phyloP scores from a whole-genome alignment of 2,329 filamentous ascomycete species.

The Ophiostoma montium region DNA sequence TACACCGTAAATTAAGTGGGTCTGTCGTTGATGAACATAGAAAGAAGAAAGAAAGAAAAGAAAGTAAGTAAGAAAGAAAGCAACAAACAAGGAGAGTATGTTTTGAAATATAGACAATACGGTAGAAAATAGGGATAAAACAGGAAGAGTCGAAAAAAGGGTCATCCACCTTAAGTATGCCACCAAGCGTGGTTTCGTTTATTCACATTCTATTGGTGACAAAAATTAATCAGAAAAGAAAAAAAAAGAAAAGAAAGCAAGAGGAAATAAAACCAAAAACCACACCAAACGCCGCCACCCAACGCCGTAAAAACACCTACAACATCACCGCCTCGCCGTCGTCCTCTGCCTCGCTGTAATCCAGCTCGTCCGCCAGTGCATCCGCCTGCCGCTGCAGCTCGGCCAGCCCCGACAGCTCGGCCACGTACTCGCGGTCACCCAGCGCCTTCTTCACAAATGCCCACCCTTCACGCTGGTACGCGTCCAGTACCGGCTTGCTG shows the following conservation, averaged over 20 bases:
- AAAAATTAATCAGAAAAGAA: too few species aligned
- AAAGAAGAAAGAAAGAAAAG: neutral
- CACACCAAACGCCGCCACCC: neutral
- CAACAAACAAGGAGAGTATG: too few species aligned
- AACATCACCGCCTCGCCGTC: slow-evolving; percentile 42
- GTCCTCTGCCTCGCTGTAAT: slow-evolving; percentile 46
- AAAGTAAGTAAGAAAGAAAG: neutral
- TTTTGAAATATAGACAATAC: too few species aligned
- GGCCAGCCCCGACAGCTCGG: slow-evolving; percentile 59
- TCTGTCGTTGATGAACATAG: neutral
- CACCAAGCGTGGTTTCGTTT: too few species aligned
- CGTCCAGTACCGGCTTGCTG: slow-evolving; percentile 52
- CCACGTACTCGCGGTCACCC: slow-evolving; percentile 62
- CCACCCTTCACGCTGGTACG: slow-evolving; percentile 58
- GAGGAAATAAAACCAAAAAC: neutral
- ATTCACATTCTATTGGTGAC: too few species aligned
- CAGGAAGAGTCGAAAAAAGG: neutral
- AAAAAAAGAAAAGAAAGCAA: neutral
- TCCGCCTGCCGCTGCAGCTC: slow-evolving; percentile 53
- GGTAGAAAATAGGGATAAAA: neutral
- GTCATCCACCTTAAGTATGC: too few species aligned
- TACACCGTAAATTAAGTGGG: too few species aligned
- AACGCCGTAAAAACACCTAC: slow-evolving; percentile 12
- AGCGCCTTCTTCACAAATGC: slow-evolving; percentile 62
- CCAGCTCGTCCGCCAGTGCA: slow-evolving; percentile 36